A percentile compares a stretch with the other conserved stretches of the same genome.
Conservation (phyloP, 139 green algal species). For the Eudorina sp. region DNA sequence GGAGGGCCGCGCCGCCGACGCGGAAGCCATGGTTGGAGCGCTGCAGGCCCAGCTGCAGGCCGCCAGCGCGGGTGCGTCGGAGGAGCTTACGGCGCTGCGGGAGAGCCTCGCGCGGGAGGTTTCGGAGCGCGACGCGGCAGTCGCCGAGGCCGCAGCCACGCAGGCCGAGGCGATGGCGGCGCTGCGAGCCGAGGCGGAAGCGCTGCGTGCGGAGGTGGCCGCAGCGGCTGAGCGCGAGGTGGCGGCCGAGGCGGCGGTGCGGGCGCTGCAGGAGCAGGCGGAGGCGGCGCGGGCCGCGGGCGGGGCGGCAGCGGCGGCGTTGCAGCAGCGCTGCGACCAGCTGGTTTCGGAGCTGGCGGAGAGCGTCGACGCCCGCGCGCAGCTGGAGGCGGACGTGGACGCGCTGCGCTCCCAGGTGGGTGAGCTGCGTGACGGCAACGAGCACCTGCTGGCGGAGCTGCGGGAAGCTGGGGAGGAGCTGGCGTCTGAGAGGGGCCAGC, state of each 20-base stretch:
- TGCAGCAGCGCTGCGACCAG: background rate
- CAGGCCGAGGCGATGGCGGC: background rate
- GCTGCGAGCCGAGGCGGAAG: background rate
- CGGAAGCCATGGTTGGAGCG: background rate
- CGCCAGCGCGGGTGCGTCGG: background rate
- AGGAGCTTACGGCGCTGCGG: background rate
- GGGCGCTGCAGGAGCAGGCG: background rate
- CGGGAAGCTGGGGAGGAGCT: background rate
- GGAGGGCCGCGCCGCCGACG: background rate
- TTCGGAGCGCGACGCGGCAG: no score
- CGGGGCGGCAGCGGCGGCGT: background rate
- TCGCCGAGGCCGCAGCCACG: background rate
- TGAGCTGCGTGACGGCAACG: background rate
- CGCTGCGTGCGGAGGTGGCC: background rate
- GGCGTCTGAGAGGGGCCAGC: background rate
- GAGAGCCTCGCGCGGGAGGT: background rate
- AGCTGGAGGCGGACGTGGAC: slow-evolving; percentile 15
- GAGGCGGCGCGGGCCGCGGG: background rate
- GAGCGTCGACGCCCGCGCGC: background rate
- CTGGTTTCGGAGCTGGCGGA: background rate
- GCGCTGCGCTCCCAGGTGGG: background rate
- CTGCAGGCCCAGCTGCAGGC: background rate
- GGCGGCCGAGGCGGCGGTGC: background rate
- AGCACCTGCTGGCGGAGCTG: background rate
- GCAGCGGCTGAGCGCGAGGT: background rate